Evolutionary conservation across 306 rosid species (phyloP).

Genomic region (Dryas drummondii): DNA sequence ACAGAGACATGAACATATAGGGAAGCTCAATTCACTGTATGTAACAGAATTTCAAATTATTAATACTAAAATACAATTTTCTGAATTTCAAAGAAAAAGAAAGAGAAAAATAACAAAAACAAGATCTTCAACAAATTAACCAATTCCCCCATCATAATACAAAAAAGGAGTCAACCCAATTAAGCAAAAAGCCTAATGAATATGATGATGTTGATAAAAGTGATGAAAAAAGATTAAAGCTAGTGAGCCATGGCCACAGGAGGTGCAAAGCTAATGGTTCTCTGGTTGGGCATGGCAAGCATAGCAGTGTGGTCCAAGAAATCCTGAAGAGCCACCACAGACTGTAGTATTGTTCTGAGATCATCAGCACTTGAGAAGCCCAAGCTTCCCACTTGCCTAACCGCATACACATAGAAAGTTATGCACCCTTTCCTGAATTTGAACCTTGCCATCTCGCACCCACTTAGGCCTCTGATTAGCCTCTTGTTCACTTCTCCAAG

Average conservation of each 20-base stretch:
- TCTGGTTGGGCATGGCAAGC: constrained; percentile 91
- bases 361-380: constrained; percentile 73
- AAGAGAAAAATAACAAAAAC: constrained; percentile 23
- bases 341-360: constrained; percentile 64
- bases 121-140: constrained; percentile 62
- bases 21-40: constrained; percentile 15
- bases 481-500: constrained; percentile 85
- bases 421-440: constrained; percentile 95
- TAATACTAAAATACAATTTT: constrained; percentile 47
- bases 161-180: constrained; percentile 19
- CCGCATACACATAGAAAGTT: constrained; percentile 89
- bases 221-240: constrained; percentile 1
- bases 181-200: constrained; percentile 14
- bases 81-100: constrained; percentile 15
- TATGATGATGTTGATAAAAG: constrained; percentile 24
- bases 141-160: constrained; percentile 42
- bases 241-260: constrained; percentile 89
- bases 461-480: constrained; percentile 67
- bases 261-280: constrained; percentile 60
- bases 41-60: constrained; percentile 26
- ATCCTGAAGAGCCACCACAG: constrained; percentile 84
- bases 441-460: constrained; percentile 86
- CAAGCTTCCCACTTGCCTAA: constrained; percentile 57
- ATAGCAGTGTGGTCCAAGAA: constrained; percentile 94
- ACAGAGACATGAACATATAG: constrained; percentile 5